Percentiles rank a stretch among this genome's conserved stretches.
Conservation (phyloP, 2,329 filamentous ascomycete genomes). For the Ascochyta pisi region DNA sequence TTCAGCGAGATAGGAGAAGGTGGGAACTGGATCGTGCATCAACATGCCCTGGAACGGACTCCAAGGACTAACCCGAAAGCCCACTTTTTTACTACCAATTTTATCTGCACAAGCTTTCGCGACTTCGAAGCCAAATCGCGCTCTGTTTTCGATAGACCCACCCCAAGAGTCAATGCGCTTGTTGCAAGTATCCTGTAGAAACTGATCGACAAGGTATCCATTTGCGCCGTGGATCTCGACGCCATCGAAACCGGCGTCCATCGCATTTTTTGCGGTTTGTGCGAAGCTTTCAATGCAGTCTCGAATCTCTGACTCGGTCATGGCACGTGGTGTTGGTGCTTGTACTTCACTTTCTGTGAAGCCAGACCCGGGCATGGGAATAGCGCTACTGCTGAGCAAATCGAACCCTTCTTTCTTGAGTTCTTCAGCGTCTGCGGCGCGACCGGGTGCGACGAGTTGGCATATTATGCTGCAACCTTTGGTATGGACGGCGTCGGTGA, state of each 20-base stretch:
- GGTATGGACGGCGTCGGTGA: conserved; percentile 67
- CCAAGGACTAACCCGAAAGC: conserved; percentile 67
- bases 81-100: conserved; percentile 63
- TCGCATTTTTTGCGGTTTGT: conserved; percentile 51
- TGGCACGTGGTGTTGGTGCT: conserved; percentile 10
- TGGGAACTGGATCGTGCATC: conserved; percentile 66
- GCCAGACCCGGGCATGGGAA: conserved; percentile 50
- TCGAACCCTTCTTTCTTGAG: conserved; percentile 43
- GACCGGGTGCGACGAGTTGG: conserved; percentile 68
- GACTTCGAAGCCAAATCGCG: conserved; percentile 61
- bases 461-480: conserved; percentile 66
- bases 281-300: conserved; percentile 47
- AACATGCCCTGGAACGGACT: conserved; percentile 67
- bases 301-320: conserved; percentile 50
- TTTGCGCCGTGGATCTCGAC: conserved; percentile 60
- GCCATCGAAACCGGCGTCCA: conserved; percentile 43
- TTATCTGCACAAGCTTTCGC: conserved; percentile 57
- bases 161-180: conserved; percentile 57
- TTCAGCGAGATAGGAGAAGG: conserved; percentile 64
- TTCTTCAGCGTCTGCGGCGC: conserved; percentile 53
- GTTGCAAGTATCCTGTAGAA: conserved; percentile 66
- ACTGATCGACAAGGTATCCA: conserved; percentile 71
- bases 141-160: conserved; percentile 58
- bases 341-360: conserved; percentile 33
- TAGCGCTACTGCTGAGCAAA: conserved; percentile 40